Conservation (phyloP, 495 filamentous ascomycete species). For the Tuber melanosporum region DNA sequence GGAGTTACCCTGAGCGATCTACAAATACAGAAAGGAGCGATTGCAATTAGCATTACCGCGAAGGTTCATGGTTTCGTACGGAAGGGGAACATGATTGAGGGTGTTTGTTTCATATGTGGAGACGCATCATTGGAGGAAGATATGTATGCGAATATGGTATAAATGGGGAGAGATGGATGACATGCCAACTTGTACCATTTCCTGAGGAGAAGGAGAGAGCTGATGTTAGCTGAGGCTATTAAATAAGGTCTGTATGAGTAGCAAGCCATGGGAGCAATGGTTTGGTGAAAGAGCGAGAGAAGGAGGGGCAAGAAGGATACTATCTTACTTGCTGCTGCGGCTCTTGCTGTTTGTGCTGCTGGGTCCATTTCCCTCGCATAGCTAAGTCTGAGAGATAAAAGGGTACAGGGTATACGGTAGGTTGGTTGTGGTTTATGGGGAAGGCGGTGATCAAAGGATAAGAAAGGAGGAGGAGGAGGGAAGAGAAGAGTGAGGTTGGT, state of each 20-base stretch:
- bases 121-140: neutral
- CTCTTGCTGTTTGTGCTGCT: conserved; percentile 30
- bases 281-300: neutral
- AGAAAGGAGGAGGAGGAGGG: neutral
- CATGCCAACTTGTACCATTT: conserved; percentile 99
- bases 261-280: neutral
- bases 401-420: neutral
- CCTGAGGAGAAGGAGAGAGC: conserved; percentile 49
- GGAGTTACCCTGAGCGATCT: conserved; percentile 60
- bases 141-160: conserved; percentile 39
- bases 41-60: conserved; percentile 27
- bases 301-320: conserved; percentile 17
- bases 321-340: conserved; percentile 31
- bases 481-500: neutral
- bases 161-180: conserved; percentile 22
- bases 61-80: conserved; percentile 18
- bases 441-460: neutral
- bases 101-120: neutral
- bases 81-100: conserved; percentile 1
- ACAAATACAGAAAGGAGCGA: conserved; percentile 24
- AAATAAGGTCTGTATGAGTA: neutral
- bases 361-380: conserved; percentile 36
- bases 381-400: neutral
- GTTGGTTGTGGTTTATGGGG: neutral
- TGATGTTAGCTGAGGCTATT: neutral